These are phyloP conservation scores for Ochromonas danica DNA, from an alignment of 108 stramenopile species.

Conservation along the genomic window DNA sequence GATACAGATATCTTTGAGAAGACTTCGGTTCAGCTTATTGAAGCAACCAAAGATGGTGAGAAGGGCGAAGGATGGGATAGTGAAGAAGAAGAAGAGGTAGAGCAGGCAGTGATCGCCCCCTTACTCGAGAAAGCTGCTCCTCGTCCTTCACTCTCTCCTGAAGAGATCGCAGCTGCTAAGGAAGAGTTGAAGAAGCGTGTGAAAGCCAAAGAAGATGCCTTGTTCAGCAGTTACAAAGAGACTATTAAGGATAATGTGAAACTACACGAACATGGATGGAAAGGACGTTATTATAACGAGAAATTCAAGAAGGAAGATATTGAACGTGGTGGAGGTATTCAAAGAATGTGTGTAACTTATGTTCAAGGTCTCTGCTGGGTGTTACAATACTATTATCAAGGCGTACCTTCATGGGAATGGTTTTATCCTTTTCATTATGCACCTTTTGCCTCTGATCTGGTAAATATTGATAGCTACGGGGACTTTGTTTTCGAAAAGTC, in stretches of 20 bases:
- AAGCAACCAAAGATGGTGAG: conserved; percentile 33
- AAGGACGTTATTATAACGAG: conserved; percentile 90
- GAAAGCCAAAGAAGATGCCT: conserved; percentile 61
- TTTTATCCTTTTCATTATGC: conserved; percentile 98
- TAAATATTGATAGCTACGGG: conserved; percentile 81
- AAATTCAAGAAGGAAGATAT: conserved; percentile 94
- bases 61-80: no score
- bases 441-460: conserved; percentile 94
- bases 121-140: conserved; percentile 26
- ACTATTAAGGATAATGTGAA: conserved; percentile 83
- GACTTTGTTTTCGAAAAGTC: conserved; percentile 69
- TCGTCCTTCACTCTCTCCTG: conserved; percentile 4
- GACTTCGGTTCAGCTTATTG: not conserved
- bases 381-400: conserved; percentile 93
- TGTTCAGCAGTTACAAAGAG: conserved; percentile 62
- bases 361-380: conserved; percentile 98
- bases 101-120: conserved; percentile 1
- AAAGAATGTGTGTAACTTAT: conserved; percentile 84
- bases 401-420: conserved; percentile 93
- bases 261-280: conserved; percentile 91
- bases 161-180: not conserved
- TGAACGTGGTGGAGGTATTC: conserved; percentile 75
- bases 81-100: conserved; percentile 67
- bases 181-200: conserved; percentile 39
- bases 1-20: conserved; percentile 46